Conservation (phyloP, 1,139 yeast genomes). For the Groenewaldozyma sp. region DNA sequence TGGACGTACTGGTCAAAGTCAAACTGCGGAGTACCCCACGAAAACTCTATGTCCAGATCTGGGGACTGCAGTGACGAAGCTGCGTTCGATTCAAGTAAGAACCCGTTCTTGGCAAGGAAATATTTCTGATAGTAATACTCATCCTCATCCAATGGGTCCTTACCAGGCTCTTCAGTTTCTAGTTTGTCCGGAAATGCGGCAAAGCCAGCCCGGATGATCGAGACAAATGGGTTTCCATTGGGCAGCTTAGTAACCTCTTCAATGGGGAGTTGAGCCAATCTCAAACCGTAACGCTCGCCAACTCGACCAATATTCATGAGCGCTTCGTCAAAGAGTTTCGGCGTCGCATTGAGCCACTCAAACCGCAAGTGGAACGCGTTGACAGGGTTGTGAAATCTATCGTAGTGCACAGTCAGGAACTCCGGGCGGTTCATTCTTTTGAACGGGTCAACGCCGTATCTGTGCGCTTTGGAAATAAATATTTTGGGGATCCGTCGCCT, state of each 20-base stretch:
- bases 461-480: slow-evolving; percentile 50
- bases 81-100: slow-evolving; percentile 74
- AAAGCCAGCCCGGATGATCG: slow-evolving; percentile 48
- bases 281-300: slow-evolving; percentile 79
- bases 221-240: slow-evolving; percentile 72
- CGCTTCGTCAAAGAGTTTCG: slow-evolving; percentile 83
- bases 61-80: slow-evolving; percentile 23
- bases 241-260: slow-evolving; percentile 76
- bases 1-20: slow-evolving; percentile 86
- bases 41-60: slow-evolving; percentile 49
- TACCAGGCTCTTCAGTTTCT: slow-evolving; percentile 3
- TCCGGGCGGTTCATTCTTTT: slow-evolving; percentile 71
- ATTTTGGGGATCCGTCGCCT: slow-evolving; percentile 26
- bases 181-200: slow-evolving; percentile 3
- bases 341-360: slow-evolving; percentile 90
- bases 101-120: slow-evolving; percentile 59
- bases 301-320: slow-evolving; percentile 70
- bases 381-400: slow-evolving; percentile 86
- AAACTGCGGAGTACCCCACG: slow-evolving; percentile 87
- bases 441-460: slow-evolving; percentile 68
- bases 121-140: slow-evolving; percentile 53
- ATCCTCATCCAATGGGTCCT: slow-evolving; percentile 35
- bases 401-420: slow-evolving; percentile 74
- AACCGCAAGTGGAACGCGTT: slow-evolving; percentile 86
- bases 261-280: slow-evolving; percentile 89